Evolutionary conservation across 2,329 filamentous ascomycete species (phyloP).

Genomic region (Cryphonectria naterciae): DNA sequence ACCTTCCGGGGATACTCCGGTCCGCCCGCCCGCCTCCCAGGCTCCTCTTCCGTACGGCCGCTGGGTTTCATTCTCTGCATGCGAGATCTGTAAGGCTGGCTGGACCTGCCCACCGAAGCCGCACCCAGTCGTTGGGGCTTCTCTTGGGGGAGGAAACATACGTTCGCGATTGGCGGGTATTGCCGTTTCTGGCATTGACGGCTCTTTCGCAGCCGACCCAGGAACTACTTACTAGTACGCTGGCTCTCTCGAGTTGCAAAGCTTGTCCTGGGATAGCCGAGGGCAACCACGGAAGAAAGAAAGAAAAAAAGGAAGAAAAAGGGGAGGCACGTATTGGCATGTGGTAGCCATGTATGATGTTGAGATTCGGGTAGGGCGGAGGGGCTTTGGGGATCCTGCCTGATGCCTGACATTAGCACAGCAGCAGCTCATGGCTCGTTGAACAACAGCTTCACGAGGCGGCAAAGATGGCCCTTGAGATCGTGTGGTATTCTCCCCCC

Average conservation of each 20-base stretch:
- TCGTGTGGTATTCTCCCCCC: neutral
- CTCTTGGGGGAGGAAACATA: neutral
- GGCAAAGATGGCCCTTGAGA: neutral
- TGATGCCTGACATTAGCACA: neutral
- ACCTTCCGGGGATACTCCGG: constrained; percentile 1
- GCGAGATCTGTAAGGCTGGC: constrained; percentile 1
- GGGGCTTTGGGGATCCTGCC: constrained; percentile 3
- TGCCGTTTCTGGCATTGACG: constrained; percentile 6
- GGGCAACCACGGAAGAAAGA: neutral
- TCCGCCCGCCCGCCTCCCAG: neutral
- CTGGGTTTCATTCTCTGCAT: neutral
- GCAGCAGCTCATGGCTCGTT: constrained; percentile 6
- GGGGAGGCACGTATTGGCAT: neutral
- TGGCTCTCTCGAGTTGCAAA: neutral
- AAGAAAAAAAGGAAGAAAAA: no score
- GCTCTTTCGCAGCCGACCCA: neutral
- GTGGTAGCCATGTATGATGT: constrained; percentile 5
- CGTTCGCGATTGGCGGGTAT: neutral
- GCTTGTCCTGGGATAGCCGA: neutral
- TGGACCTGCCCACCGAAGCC: neutral
- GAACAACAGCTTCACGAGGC: neutral
- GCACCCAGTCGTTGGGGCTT: neutral
- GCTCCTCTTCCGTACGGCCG: neutral
- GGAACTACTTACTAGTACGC: neutral
- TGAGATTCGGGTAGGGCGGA: neutral